Evolutionary conservation across 768 basidiomycete genomes (phyloP), one percentile per base, ranked within the genome.

Genomic region (Lanmaoa rubissima): DNA sequence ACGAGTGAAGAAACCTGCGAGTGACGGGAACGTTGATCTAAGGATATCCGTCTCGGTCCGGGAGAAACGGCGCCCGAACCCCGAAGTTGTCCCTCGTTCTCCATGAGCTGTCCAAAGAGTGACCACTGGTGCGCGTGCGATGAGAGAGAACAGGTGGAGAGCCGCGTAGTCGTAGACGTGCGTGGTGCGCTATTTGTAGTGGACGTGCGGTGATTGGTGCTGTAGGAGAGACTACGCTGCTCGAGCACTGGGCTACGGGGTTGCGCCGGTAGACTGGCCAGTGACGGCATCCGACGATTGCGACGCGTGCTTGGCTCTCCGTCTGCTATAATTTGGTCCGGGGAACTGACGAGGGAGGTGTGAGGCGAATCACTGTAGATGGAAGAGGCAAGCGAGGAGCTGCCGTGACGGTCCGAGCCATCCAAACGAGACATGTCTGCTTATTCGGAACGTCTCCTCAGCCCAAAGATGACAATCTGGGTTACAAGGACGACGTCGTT

Each of bases 311-410:
- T 66, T 48, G 63, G 59, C 57, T 51, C 61, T 16, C 32, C 58
- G 41, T 43, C 32, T 39, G 12, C 21, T 26, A 21, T 9, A n/a
- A 66, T 48, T 24, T 60, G 52, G 28, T 69, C 69, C 21, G 70
- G 67, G n/a, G 72, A 73, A 32, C 65, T 70, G 49, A 71, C 58
- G 34, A 64, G 54, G 10, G 57, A 17, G 38, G 41, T 12, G 11
- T 46, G 48, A 45, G 47, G 31, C 10, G 54, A 47, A 55, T 61
- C 53, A n/a, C 61, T 51, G 50, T 41, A 41, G 48, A 58, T 32
- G 28, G 69, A 64, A 71, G 95, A 90, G 73, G 94, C 88, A 68
- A 92, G 92, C 64, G 94, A 75, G 82, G 90, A 88, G 78, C 91
- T 86, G 67, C 91, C 85, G 70, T 90, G 95, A 75, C 93, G 89